These are phyloP conservation scores for Cystobasidium sp. DNA, from an alignment of 1,284 basidiomycete genomes.

Conservation along the genomic window DNA sequence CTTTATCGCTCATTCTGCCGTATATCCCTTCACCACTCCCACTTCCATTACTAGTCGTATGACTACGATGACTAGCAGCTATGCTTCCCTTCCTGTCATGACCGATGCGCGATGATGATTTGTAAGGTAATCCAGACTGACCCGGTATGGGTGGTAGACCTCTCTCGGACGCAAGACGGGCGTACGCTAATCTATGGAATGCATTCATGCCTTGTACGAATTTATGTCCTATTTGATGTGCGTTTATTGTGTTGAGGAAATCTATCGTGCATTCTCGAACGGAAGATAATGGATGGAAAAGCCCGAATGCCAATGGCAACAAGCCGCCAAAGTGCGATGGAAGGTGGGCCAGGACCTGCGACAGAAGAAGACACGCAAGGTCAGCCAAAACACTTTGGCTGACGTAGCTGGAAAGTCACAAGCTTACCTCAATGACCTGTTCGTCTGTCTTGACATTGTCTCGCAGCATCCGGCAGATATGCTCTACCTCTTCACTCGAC, in stretches of 20 bases:
- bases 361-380: not conserved
- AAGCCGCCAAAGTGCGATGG: constrained; percentile 82
- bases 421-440: constrained; percentile 81
- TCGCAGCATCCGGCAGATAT: constrained; percentile 75
- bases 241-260: constrained; percentile 76
- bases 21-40: constrained; percentile 26
- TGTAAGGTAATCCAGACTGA: not conserved
- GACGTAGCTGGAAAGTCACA: not conserved
- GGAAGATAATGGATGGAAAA: constrained; percentile 80
- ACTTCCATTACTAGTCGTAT: constrained; percentile 18
- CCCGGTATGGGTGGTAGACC: not conserved
- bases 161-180: constrained; percentile 53
- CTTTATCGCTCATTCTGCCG: constrained; percentile 20
- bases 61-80: constrained; percentile 19
- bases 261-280: constrained; percentile 81
- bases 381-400: not conserved
- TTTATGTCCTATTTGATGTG: constrained; percentile 76
- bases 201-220: constrained; percentile 84
- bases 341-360: constrained; percentile 75
- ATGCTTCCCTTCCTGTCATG: constrained; percentile 17
- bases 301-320: constrained; percentile 79
- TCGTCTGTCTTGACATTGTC: constrained; percentile 75
- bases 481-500: constrained; percentile 68
- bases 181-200: constrained; percentile 79
- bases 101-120: not conserved